Evolutionary conservation across 148 eudicot genomes (phyloP).

Genomic region (Chenopodium formosanum): DNA sequence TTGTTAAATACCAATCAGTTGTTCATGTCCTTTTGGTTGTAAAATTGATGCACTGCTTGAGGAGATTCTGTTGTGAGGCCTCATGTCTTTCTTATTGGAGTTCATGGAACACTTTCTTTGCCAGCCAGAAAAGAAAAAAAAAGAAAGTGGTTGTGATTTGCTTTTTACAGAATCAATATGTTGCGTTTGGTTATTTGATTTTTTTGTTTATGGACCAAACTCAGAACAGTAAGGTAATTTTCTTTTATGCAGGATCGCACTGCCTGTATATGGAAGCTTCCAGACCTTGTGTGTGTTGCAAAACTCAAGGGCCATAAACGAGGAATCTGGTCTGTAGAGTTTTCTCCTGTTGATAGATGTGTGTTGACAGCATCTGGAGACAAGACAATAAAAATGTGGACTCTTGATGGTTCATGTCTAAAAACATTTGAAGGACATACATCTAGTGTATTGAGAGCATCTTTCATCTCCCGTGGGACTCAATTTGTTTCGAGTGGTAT

Average conservation of each 20-base stretch:
- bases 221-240: background rate
- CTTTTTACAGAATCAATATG: background rate
- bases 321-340: constrained; percentile 95
- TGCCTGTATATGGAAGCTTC: constrained; percentile 90
- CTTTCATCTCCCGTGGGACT: constrained; percentile 73
- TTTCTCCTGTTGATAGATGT: constrained; percentile 93
- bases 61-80: background rate
- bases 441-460: constrained; percentile 84
- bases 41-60: background rate
- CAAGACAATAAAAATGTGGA: constrained; percentile 91
- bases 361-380: constrained; percentile 94
- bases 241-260: constrained; percentile 66
- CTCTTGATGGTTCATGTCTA: constrained; percentile 89
- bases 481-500: constrained; percentile 92
- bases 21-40: background rate
- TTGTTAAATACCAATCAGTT: background rate
- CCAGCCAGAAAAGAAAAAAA: background rate
- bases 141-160: no score
- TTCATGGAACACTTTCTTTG: constrained; percentile 5
- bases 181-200: background rate
- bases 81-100: background rate
- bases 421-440: constrained; percentile 97
- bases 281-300: constrained; percentile 68
- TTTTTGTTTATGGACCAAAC: background rate
- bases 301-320: constrained; percentile 86